These are phyloP conservation scores for Codiaeum variegatum DNA, from an alignment of 441 rosid species.

Conservation along the genomic window DNA sequence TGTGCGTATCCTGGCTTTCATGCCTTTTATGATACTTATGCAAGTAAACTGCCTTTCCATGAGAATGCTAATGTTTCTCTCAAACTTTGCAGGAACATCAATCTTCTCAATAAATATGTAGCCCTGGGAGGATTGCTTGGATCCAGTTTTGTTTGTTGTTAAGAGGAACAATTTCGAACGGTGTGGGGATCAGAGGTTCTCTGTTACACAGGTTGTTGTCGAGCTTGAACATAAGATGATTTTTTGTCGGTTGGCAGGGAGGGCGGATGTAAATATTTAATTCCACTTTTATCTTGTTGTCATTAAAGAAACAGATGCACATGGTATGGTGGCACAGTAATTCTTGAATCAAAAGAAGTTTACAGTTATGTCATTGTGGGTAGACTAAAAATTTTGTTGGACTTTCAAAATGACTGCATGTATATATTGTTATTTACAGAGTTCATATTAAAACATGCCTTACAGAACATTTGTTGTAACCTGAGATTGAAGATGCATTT, in stretches of 20 bases:
- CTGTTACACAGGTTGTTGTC: background rate
- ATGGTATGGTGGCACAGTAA: background rate
- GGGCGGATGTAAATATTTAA: slow-evolving; percentile 20
- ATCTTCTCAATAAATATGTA: slow-evolving; percentile 17
- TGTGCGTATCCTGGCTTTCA: background rate
- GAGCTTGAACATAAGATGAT: slow-evolving; percentile 5
- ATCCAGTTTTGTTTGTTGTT: slow-evolving; percentile 26
- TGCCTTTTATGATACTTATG: background rate
- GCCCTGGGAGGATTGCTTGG: slow-evolving; percentile 2
- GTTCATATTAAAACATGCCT: background rate
- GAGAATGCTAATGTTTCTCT: background rate
- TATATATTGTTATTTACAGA: no score
- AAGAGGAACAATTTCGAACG: slow-evolving; percentile 1
- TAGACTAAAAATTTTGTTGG: background rate
- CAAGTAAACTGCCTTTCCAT: background rate
- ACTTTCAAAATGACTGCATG: background rate
- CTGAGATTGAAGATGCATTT: no score
- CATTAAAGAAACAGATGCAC: background rate
- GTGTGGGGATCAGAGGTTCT: slow-evolving; percentile 2
- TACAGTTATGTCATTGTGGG: background rate
- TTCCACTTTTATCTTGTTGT: slow-evolving; percentile 3
- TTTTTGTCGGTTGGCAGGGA: background rate
- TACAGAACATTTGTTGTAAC: background rate
- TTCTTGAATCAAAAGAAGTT: slow-evolving; percentile 1
- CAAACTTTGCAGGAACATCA: slow-evolving; percentile 25